Evolutionary conservation across 495 filamentous ascomycete genomes (phyloP), one percentile per base, ranked within the genome.

Genomic region (Hypomontagnella submonticulosa): DNA sequence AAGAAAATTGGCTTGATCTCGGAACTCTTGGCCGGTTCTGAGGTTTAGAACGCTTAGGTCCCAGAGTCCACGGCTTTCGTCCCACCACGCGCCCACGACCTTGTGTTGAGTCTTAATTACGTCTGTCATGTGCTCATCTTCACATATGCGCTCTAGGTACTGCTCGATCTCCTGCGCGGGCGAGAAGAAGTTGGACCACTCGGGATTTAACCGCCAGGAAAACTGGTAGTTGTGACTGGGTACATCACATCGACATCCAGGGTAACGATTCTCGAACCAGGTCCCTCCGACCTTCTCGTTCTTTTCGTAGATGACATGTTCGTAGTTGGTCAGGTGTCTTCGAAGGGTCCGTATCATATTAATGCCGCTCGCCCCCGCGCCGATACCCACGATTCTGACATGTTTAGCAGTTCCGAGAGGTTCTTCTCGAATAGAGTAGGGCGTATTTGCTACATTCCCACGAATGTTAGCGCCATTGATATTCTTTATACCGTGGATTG

Each of bases 241-340:
- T 40, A 85, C 71, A 64, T 86, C 84, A 70, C 84, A 86, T 61
- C 74, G 71, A 62, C 81, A 84, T 48, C 82, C 83, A 0, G 83
- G 83, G 55, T 87, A 87, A 11, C 78, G 74, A 66, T 87, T 87
- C 70, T 87, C 85, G 46, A 81, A 77, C 85, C 85, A 87, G 0
- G 85, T 86, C 7, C 85, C 85, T 16, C 83, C 85, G 49, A 86
- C 79, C 44, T 89, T 89, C 0, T 73, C 71, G 63, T 93, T 93
- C 82, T 93, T 93, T 71, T 95, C 91, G 73, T 92, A 95, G 38
- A 92, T 82, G 32, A 83, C 80, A 20, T 88, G 76, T 11, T 89
- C 84, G 46, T 77, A 81, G 69, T 80, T 73, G 55, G 56, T 71
- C 37, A 82, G 61, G 61, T 78, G 77, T 42, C 73, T 71, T 23